Conservation (phyloP, 108 stramenopile species). For the Pseudonitzschia multiseries region DNA sequence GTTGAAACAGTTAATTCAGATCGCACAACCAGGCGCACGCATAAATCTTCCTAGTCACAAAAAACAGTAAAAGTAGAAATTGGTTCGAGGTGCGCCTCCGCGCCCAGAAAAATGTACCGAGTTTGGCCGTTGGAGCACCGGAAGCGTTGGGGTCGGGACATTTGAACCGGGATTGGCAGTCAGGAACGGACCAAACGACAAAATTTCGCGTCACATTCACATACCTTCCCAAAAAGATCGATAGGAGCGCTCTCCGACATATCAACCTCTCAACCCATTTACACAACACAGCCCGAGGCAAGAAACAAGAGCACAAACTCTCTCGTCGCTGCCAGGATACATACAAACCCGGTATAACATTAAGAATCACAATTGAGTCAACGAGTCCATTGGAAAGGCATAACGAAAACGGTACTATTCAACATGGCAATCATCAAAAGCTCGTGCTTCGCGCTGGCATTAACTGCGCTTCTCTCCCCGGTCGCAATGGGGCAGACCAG, state of each 20-base stretch:
- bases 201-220: neutral
- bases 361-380: neutral
- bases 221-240: neutral
- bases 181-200: neutral
- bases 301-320: too few species aligned
- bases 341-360: neutral
- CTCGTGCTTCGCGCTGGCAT: neutral
- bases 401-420: neutral
- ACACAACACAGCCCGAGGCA: too few species aligned
- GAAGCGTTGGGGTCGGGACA: neutral
- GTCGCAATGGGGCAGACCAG: neutral
- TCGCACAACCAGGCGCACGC: neutral
- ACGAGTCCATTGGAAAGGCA: neutral
- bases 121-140: conserved; percentile 3
- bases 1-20: neutral
- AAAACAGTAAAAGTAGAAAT: neutral
- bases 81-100: neutral
- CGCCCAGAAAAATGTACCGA: neutral
- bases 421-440: conserved; percentile 7
- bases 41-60: neutral
- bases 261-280: too few species aligned
- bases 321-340: neutral
- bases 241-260: neutral
- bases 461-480: neutral
- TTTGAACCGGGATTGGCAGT: neutral